Percentiles rank a stretch among this genome's conserved stretches.
Evolutionary conservation across 805 yeast genomes (phyloP).

Genomic region (Naumovozyma baii): DNA sequence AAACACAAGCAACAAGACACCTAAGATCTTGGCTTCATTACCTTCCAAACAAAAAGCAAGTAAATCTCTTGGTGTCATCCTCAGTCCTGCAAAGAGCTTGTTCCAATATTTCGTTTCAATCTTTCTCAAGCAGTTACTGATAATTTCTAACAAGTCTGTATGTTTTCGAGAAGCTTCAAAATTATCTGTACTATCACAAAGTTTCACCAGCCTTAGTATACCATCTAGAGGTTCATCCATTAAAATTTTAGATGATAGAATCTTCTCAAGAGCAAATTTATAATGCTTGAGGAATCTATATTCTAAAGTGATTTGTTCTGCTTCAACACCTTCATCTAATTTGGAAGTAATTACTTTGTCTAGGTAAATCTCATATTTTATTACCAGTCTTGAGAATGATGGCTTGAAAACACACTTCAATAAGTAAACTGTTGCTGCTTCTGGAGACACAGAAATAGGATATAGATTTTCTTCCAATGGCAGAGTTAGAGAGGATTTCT

Average conservation of each 20-base stretch:
- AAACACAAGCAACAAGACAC: slow-evolving; percentile 25
- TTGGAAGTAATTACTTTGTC: slow-evolving; percentile 21
- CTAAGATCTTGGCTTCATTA: slow-evolving; percentile 25
- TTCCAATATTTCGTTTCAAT: slow-evolving; percentile 29
- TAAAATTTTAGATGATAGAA: slow-evolving; percentile 22
- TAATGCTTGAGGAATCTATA: slow-evolving; percentile 22
- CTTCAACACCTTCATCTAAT: slow-evolving; percentile 8
- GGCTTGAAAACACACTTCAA: slow-evolving; percentile 17
- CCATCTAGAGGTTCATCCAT: slow-evolving; percentile 16
- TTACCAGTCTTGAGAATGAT: slow-evolving; percentile 12
- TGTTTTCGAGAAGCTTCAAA: slow-evolving; percentile 4
- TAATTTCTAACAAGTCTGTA: slow-evolving; percentile 23
- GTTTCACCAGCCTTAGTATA: slow-evolving; percentile 18
- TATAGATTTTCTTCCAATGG: slow-evolving; percentile 22
- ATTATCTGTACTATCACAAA: slow-evolving; percentile 11
- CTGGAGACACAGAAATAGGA: slow-evolving; percentile 23
- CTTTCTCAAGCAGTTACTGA: slow-evolving; percentile 29
- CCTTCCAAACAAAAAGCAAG: slow-evolving; percentile 24
- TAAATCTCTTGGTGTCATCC: slow-evolving; percentile 26
- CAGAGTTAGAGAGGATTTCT: slow-evolving; percentile 9
- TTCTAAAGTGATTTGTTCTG: slow-evolving; percentile 16
- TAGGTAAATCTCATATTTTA: slow-evolving; percentile 23
- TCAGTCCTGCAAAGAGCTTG: slow-evolving; percentile 15
- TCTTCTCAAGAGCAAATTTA: slow-evolving; percentile 28
- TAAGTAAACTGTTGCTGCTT: slow-evolving; percentile 24